Evolutionary conservation across 192 early-diverging fungal species (phyloP).

Genomic region (Coemansia sp.): DNA sequence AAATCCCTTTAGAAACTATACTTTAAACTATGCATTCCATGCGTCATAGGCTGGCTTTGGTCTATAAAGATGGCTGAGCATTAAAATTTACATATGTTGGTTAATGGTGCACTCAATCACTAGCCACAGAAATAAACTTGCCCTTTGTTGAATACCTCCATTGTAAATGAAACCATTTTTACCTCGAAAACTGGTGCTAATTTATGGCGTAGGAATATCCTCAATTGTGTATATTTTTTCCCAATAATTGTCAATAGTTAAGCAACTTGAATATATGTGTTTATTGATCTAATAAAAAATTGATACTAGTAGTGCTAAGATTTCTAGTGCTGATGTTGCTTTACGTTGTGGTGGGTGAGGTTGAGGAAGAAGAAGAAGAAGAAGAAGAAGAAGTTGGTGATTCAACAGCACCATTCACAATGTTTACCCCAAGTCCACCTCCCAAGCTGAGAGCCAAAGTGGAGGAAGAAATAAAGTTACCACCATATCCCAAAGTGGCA

Average conservation of each 20-base stretch:
- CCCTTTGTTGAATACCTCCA: too few relatives aligned
- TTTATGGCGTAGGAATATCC: too few relatives aligned
- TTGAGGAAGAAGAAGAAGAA: slow-evolving; percentile 1
- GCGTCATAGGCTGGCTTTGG: neutral
- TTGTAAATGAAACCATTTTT: too few relatives aligned
- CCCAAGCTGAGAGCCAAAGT: slow-evolving; percentile 11
- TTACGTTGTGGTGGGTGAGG: neutral
- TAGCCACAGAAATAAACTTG: too few relatives aligned
- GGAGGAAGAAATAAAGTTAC: slow-evolving; percentile 22
- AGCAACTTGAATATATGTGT: too few relatives aligned
- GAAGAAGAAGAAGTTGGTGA: slow-evolving; percentile 1
- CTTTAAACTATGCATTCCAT: neutral
- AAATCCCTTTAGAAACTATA: neutral
- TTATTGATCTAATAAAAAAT: too few relatives aligned
- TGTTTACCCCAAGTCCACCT: slow-evolving; percentile 10
- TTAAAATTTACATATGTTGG: neutral
- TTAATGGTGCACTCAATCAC: too few relatives aligned
- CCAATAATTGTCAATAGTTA: too few relatives aligned
- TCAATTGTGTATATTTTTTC: too few relatives aligned
- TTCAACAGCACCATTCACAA: slow-evolving; percentile 14
- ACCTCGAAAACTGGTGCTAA: too few relatives aligned
- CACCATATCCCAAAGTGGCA: slow-evolving; percentile 19
- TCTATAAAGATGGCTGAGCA: slow-evolving; percentile 1
- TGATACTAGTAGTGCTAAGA: too few relatives aligned
- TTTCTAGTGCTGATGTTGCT: too few relatives aligned